phyloP scores from a whole-genome alignment of 1,284 basidiomycete species.

The Taiwanofungus camphoratus region DNA sequence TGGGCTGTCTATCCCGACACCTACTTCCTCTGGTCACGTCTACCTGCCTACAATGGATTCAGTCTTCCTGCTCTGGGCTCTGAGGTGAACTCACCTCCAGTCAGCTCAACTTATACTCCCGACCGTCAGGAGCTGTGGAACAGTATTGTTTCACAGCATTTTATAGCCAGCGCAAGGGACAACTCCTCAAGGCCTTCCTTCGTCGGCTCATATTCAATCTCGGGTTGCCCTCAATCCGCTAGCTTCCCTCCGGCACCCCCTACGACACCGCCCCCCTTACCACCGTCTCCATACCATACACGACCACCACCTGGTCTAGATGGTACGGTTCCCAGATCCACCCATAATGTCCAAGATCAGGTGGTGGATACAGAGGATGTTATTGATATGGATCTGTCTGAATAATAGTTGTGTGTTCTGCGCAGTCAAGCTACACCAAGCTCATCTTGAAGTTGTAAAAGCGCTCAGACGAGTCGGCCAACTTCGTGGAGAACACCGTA shows the following conservation, averaged over 20 bases:
- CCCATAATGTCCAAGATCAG: neutral
- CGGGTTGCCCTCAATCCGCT: conserved; percentile 21
- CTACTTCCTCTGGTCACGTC: conserved; percentile 50
- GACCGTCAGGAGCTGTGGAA: conserved; percentile 38
- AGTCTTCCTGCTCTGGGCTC: conserved; percentile 26
- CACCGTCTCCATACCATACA: no score
- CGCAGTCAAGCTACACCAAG: no score
- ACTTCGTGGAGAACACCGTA: no score
- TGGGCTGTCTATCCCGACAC: conserved; percentile 61
- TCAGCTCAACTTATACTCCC: conserved; percentile 31
- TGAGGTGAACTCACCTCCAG: conserved; percentile 9
- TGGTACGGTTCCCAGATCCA: conserved; percentile 3
- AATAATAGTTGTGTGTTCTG: conserved; percentile 13
- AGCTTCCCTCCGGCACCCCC: no score
- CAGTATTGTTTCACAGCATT: conserved; percentile 23
- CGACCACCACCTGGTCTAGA: no score
- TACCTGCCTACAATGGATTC: conserved; percentile 47
- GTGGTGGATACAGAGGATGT: conserved; percentile 13
- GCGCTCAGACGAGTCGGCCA: no score
- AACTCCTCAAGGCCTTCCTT: no score
- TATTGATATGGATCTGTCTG: conserved; percentile 29
- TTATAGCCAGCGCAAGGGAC: conserved; percentile 8
- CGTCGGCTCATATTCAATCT: conserved; percentile 15
- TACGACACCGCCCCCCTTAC: no score
- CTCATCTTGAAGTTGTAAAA: no score